Conservation (phyloP, 2,329 filamentous ascomycete genomes). For the Tolypocladium pustulatum region DNA sequence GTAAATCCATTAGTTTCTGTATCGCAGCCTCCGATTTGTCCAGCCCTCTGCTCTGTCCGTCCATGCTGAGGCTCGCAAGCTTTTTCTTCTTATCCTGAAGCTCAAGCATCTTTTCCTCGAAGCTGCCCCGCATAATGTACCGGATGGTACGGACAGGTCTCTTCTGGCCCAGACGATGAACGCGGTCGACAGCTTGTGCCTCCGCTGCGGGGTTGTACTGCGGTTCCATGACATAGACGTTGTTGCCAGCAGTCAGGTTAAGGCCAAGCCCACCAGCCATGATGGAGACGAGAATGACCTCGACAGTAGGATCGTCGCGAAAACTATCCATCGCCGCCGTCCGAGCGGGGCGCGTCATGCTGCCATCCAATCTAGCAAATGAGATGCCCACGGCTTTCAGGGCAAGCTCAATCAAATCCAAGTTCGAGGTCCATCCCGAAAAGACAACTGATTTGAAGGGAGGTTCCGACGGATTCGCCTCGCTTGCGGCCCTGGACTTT, state of each 20-base stretch:
- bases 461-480: constrained; percentile 48
- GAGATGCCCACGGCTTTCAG: constrained; percentile 56
- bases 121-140: constrained; percentile 82
- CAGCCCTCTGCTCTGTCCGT: constrained; percentile 43
- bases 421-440: constrained; percentile 89
- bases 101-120: constrained; percentile 87
- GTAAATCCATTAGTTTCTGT: constrained; percentile 49
- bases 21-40: constrained; percentile 46
- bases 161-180: constrained; percentile 84
- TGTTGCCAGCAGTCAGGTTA: constrained; percentile 77
- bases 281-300: constrained; percentile 84
- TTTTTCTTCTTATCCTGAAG: constrained; percentile 90
- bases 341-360: constrained; percentile 68
- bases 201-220: constrained; percentile 96
- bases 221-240: constrained; percentile 95
- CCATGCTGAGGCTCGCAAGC: constrained; percentile 79
- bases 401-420: constrained; percentile 83
- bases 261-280: constrained; percentile 85
- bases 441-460: constrained; percentile 93
- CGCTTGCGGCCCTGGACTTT: constrained; percentile 51
- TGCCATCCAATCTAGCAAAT: constrained; percentile 80
- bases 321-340: constrained; percentile 68
- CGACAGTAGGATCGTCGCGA: constrained; percentile 57
- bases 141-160: constrained; percentile 78
- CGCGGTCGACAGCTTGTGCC: constrained; percentile 86